Percentiles rank a stretch among this genome's conserved stretches.
Evolutionary conservation across 2,329 filamentous ascomycete species (phyloP).

Genomic region (Lachnellula arida): DNA sequence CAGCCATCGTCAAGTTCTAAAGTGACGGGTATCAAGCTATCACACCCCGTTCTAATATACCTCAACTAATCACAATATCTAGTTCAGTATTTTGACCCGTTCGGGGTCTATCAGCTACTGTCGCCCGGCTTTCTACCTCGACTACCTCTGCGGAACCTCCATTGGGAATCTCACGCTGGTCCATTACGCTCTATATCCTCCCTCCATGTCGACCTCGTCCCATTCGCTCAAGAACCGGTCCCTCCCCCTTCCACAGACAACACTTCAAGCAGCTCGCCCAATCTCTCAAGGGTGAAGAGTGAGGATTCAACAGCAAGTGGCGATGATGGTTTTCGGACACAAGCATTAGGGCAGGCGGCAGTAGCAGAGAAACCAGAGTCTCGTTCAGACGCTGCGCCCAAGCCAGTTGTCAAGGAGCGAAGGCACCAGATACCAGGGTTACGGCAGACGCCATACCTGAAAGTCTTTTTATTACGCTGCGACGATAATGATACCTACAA

Average conservation of each 20-base stretch:
- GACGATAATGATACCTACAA: constrained; percentile 97
- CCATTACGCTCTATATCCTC: constrained; percentile 91
- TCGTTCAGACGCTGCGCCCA: constrained; percentile 12
- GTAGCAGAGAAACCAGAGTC: constrained; percentile 23
- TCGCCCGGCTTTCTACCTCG: constrained; percentile 72
- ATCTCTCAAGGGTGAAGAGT: constrained; percentile 34
- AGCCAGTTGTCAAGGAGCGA: constrained; percentile 47
- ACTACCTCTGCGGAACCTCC: constrained; percentile 82
- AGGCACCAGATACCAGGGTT: constrained; percentile 94
- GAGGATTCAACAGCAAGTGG: constrained; percentile 33
- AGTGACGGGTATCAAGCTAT: constrained; percentile 60
- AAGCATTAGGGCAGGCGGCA: constrained; percentile 41
- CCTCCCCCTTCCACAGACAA: constrained; percentile 34
- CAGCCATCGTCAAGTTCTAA: constrained; percentile 68
- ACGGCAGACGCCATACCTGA: constrained; percentile 88
- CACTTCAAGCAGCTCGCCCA: constrained; percentile 29
- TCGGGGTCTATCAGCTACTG: constrained; percentile 78
- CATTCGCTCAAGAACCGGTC: constrained; percentile 42
- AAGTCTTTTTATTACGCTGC: constrained; percentile 82
- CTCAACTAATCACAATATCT: constrained; percentile 9
- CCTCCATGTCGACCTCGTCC: constrained; percentile 81
- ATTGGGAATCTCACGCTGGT: constrained; percentile 93
- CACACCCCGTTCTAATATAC: background rate
- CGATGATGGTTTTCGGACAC: constrained; percentile 60
- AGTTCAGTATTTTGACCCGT: constrained; percentile 97